phyloP scores from a whole-genome alignment of 345 rosid species.

The Hibiscus mutabilis region DNA sequence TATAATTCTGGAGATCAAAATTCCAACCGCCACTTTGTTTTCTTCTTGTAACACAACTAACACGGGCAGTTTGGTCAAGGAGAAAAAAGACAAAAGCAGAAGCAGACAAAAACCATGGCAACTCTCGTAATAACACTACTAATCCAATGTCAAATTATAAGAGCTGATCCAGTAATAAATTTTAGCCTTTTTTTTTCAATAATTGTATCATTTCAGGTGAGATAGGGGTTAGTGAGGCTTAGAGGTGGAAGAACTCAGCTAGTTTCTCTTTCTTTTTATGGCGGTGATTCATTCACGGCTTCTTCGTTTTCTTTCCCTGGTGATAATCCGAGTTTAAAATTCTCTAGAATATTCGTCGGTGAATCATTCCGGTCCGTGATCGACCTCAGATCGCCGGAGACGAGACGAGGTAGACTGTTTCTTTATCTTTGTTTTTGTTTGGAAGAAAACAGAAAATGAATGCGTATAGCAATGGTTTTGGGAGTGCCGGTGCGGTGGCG shows the following conservation, averaged over 20 bases:
- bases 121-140: background rate
- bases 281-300: background rate
- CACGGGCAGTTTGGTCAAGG: background rate
- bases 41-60: background rate
- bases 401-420: background rate
- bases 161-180: background rate
- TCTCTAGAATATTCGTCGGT: background rate
- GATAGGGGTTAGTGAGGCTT: background rate
- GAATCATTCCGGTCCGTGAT: slow-evolving; percentile 9
- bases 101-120: slow-evolving; percentile 10
- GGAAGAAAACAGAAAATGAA: slow-evolving; percentile 31
- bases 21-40: background rate
- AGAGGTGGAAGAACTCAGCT: background rate
- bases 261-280: background rate
- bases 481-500: slow-evolving; percentile 14
- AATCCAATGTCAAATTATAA: background rate
- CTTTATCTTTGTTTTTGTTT: background rate
- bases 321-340: background rate
- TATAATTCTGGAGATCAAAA: background rate
- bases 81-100: background rate
- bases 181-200: background rate
- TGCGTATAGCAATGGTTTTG: slow-evolving; percentile 23
- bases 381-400: slow-evolving; percentile 16
- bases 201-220: slow-evolving; percentile 1
- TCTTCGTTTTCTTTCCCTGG: background rate